Conservation (phyloP, 2,329 filamentous ascomycete species). For the Ceratocystis eucalypticola region DNA sequence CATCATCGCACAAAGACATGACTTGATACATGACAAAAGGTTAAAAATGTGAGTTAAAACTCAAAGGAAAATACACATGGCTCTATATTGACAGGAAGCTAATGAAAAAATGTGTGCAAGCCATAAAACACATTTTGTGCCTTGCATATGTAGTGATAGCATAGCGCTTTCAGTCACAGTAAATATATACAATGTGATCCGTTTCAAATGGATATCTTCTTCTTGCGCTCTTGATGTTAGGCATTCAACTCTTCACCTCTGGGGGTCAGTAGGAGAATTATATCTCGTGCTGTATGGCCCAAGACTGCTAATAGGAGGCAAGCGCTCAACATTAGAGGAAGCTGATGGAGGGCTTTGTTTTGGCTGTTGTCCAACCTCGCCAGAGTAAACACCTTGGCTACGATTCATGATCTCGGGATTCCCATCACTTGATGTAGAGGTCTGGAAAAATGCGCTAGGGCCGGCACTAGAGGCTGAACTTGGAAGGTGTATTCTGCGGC, state of each 20-base stretch:
- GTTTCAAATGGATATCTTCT: no score
- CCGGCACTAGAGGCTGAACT: background rate
- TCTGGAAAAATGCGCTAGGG: background rate
- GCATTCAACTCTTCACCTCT: background rate
- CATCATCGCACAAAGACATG: background rate
- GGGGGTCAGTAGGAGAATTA: background rate
- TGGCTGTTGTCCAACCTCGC: background rate
- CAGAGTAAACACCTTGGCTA: background rate
- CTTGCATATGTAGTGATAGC: background rate
- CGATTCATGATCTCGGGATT: background rate
- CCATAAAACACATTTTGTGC: background rate
- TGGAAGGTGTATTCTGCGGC: background rate
- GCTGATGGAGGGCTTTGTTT: background rate
- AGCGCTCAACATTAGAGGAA: background rate
- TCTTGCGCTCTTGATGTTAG: no score
- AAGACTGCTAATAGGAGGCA: background rate
- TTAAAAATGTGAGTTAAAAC: background rate
- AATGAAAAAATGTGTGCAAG: background rate
- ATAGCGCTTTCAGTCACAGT: background rate
- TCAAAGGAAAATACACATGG: background rate
- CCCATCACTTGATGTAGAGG: background rate
- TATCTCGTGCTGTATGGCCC: background rate
- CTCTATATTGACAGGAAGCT: background rate
- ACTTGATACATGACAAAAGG: background rate
- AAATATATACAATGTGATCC: background rate